A percentile compares a stretch with the other conserved stretches of the same genome.
Evolutionary conservation across 352 stramenopile species (phyloP).

Genomic region (Phytophthora tubulina): DNA sequence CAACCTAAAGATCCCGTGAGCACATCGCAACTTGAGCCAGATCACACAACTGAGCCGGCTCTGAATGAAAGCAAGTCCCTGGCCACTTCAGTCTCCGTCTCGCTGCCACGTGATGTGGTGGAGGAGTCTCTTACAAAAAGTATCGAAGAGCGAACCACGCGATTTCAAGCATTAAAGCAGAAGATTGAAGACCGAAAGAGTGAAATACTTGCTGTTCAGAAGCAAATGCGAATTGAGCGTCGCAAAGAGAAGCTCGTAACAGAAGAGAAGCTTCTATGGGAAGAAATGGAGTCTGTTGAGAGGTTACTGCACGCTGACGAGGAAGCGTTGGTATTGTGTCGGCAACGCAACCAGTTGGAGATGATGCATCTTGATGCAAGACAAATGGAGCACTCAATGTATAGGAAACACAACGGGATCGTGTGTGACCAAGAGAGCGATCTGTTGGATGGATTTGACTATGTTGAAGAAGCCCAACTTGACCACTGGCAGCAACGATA

Average conservation of each 20-base stretch:
- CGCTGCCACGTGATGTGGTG: constrained; percentile 37
- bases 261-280: constrained; percentile 57
- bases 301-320: constrained; percentile 50
- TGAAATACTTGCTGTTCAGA: constrained; percentile 54
- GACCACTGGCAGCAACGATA: neutral
- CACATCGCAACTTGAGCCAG: neutral
- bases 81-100: constrained; percentile 25
- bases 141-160: constrained; percentile 67
- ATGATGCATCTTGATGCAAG: constrained; percentile 50
- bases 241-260: constrained; percentile 52
- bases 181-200: constrained; percentile 54
- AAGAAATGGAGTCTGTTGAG: constrained; percentile 61
- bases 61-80: constrained; percentile 13
- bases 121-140: constrained; percentile 64
- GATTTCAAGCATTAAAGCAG: constrained; percentile 57
- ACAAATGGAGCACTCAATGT: constrained; percentile 23
- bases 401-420: neutral
- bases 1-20: neutral
- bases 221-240: constrained; percentile 61
- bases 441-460: constrained; percentile 48
- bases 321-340: constrained; percentile 45
- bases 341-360: constrained; percentile 64
- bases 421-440: constrained; percentile 18
- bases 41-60: constrained; percentile 1
- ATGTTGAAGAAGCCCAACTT: constrained; percentile 36